Evolutionary conservation across 495 filamentous ascomycete genomes (phyloP).

Genomic region (Xylaria venustula): DNA sequence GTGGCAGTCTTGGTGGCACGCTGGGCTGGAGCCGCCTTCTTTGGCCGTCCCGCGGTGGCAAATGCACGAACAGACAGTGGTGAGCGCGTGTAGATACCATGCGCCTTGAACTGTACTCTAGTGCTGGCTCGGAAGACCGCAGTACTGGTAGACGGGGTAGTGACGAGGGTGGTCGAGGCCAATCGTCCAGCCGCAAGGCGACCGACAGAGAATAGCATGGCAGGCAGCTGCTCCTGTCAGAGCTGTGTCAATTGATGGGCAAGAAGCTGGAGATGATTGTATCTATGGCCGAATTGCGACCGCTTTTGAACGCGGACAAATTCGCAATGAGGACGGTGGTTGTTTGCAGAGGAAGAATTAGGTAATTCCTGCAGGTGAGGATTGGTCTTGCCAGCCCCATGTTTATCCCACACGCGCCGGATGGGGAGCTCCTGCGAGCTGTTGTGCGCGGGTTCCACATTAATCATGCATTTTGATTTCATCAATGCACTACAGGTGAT

Average conservation of each 20-base stretch:
- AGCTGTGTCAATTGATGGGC: not conserved
- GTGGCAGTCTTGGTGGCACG: constrained; percentile 21
- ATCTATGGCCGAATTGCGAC: too few relatives aligned
- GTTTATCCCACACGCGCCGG: constrained; percentile 9
- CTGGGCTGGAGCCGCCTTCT: constrained; percentile 14
- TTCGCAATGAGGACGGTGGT: too few relatives aligned
- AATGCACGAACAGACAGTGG: constrained; percentile 24
- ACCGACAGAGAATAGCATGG: constrained; percentile 39
- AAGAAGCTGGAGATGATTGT: not conserved
- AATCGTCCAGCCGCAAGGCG: constrained; percentile 32
- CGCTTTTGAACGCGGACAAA: too few relatives aligned
- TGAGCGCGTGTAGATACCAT: constrained; percentile 8
- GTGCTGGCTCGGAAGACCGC: constrained; percentile 16
- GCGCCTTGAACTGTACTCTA: not conserved
- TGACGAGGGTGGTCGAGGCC: constrained; percentile 18
- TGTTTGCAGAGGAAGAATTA: too few relatives aligned
- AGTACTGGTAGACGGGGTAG: constrained; percentile 16
- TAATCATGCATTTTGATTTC: not conserved
- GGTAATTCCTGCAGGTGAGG: too few relatives aligned
- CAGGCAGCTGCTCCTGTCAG: constrained; percentile 7
- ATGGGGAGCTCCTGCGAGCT: constrained; percentile 1
- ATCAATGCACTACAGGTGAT: too few relatives aligned
- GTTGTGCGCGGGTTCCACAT: not conserved
- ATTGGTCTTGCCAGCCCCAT: not conserved
- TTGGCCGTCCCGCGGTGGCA: constrained; percentile 19